Evolutionary conservation across 2,329 filamentous ascomycete species (phyloP).

Genomic region (Aquanectria penicillioides): DNA sequence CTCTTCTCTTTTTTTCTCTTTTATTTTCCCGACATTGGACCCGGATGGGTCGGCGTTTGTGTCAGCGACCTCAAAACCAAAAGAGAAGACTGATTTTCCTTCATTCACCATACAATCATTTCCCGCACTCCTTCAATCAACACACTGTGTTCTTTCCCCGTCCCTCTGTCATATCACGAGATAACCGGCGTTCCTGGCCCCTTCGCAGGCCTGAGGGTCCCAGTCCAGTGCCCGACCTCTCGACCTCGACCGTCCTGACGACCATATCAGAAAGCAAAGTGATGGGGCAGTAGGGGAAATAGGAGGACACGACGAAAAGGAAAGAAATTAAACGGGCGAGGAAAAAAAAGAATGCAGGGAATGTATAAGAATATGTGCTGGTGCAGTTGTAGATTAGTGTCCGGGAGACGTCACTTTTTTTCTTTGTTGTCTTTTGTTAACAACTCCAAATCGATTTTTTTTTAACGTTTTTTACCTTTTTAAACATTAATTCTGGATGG

Average conservation of each 20-base stretch:
- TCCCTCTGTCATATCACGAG: constrained; percentile 16
- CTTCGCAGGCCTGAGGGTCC: constrained; percentile 14
- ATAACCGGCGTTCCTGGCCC: constrained; percentile 15
- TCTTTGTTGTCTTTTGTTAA: constrained; percentile 36
- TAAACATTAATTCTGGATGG: background rate
- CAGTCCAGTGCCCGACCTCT: constrained; percentile 5
- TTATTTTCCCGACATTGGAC: constrained; percentile 28
- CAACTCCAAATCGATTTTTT: constrained; percentile 34
- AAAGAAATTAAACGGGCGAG: background rate
- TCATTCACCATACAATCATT: constrained; percentile 23
- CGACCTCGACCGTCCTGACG: constrained; percentile 3
- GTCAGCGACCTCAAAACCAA: constrained; percentile 30
- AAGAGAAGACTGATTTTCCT: constrained; percentile 25
- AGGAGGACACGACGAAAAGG: background rate
- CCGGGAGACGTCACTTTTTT: constrained; percentile 32
- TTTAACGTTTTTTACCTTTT: constrained; percentile 16
- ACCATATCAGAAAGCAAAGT: too few species aligned
- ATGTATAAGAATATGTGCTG: constrained; percentile 37
- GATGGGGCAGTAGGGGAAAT: constrained; percentile 3
- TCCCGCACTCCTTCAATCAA: constrained; percentile 2
- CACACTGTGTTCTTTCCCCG: constrained; percentile 15
- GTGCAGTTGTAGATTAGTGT: constrained; percentile 41
- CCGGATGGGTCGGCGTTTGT: constrained; percentile 32
- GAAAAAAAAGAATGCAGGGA: constrained; percentile 19
- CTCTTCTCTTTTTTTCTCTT: constrained; percentile 12